Conservation (phyloP, 768 basidiomycete genomes). For the Mycena polygramma region DNA sequence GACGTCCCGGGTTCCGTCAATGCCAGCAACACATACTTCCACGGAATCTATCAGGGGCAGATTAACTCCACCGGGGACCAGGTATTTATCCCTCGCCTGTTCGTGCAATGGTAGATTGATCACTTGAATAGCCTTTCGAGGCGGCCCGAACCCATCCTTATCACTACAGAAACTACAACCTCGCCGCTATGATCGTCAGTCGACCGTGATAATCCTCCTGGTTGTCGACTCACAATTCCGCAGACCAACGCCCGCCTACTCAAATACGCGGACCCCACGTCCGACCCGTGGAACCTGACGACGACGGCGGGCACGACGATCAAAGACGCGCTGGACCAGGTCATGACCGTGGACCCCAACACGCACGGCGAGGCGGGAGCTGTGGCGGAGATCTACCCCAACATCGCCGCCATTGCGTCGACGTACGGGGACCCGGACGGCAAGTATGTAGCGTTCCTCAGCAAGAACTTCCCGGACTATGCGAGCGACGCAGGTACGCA, state of each 20-base stretch:
- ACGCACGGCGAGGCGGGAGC: slow-evolving; percentile 51
- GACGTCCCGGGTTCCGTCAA: slow-evolving; percentile 63
- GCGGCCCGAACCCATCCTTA: slow-evolving; percentile 73
- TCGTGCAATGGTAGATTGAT: slow-evolving; percentile 3
- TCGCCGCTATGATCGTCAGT: slow-evolving; percentile 75
- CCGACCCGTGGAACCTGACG: slow-evolving; percentile 63
- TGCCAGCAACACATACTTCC: slow-evolving; percentile 66
- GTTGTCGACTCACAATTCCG: slow-evolving; percentile 1
- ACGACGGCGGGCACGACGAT: slow-evolving; percentile 68
- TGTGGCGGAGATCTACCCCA: slow-evolving; percentile 65
- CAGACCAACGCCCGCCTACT: slow-evolving; percentile 72
- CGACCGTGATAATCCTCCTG: not conserved
- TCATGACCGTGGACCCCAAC: slow-evolving; percentile 60
- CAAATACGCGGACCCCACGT: slow-evolving; percentile 58
- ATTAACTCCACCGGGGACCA: slow-evolving; percentile 72
- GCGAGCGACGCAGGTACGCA: slow-evolving; percentile 49
- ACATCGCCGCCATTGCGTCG: slow-evolving; percentile 68
- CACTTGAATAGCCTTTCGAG: slow-evolving; percentile 64
- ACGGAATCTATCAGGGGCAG: slow-evolving; percentile 62
- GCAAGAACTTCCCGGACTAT: slow-evolving; percentile 53
- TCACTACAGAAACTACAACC: slow-evolving; percentile 77
- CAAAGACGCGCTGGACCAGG: slow-evolving; percentile 69
- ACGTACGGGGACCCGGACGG: slow-evolving; percentile 73
- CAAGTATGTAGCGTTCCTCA: slow-evolving; percentile 65
- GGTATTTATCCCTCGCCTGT: slow-evolving; percentile 44